Percentiles rank a stretch among this genome's conserved stretches.
Conservation (phyloP, 441 rosid genomes). For the Adansonia rubrostipa region DNA sequence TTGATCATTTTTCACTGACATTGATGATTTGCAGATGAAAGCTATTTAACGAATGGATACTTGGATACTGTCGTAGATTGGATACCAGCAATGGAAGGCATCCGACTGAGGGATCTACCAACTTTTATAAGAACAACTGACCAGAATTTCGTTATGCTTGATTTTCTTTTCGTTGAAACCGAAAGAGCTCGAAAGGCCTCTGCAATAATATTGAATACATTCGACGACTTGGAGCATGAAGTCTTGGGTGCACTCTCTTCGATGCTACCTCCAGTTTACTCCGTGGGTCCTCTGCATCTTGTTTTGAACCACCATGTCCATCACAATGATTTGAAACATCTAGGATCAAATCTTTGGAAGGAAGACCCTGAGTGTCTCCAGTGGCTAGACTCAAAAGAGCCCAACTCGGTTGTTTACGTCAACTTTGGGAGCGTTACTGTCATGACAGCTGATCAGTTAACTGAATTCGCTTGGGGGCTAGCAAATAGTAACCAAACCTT, state of each 20-base stretch:
- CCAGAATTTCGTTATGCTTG: conserved; percentile 27
- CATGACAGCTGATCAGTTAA: conserved; percentile 33
- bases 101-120: conserved; percentile 46
- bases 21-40: conserved; percentile 27
- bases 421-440: conserved; percentile 51
- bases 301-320: conserved; percentile 27
- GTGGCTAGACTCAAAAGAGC: conserved; percentile 40
- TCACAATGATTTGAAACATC: conserved; percentile 9
- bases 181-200: conserved; percentile 42
- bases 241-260: conserved; percentile 36
- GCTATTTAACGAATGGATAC: conserved; percentile 32
- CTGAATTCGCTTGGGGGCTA: conserved; percentile 50
- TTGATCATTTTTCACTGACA: neutral
- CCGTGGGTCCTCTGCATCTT: conserved; percentile 47
- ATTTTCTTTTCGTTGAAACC: conserved; percentile 12
- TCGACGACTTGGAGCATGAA: conserved; percentile 45
- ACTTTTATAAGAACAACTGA: conserved; percentile 43
- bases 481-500: conserved; percentile 32
- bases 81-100: conserved; percentile 42
- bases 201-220: conserved; percentile 48
- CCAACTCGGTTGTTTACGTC: conserved; percentile 39
- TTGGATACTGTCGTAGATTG: conserved; percentile 10
- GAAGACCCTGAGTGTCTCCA: conserved; percentile 38
- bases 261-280: conserved; percentile 37
- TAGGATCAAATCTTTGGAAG: conserved; percentile 41